Conservation (phyloP, 2,329 filamentous ascomycete genomes). For the Teratosphaeria viscida region DNA sequence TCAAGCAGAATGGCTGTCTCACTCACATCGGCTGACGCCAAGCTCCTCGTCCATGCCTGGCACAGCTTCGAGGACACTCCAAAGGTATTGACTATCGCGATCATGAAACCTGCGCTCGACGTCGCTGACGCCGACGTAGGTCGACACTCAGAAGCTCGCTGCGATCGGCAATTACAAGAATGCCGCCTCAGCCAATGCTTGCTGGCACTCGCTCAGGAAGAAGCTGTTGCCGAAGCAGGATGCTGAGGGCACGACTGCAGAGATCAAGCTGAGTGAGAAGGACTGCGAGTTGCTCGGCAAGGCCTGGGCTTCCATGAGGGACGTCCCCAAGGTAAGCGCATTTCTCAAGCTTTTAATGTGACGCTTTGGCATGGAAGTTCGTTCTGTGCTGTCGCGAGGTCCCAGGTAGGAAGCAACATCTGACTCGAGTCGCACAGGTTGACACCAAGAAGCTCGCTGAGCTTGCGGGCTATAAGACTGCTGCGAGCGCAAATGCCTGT, state of each 20-base stretch:
- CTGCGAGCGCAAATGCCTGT: slow-evolving; percentile 8
- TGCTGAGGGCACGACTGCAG: not conserved
- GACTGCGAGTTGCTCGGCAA: not conserved
- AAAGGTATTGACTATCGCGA: not conserved
- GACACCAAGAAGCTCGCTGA: slow-evolving; percentile 9
- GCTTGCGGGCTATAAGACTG: slow-evolving; percentile 11
- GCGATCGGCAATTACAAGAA: slow-evolving; percentile 12
- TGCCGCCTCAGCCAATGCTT: slow-evolving; percentile 8
- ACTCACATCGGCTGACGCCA: slow-evolving; percentile 4
- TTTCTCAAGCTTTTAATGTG: not conserved
- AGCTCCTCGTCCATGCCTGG: slow-evolving; percentile 19
- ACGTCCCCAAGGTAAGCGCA: not conserved
- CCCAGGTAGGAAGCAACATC: not conserved
- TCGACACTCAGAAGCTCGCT: slow-evolving; percentile 10
- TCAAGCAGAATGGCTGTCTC: not conserved
- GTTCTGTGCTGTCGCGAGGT: not conserved
- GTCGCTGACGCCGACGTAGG: not conserved
- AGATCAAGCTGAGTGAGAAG: not conserved
- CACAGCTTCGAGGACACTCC: slow-evolving; percentile 25
- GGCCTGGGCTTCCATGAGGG: not conserved
- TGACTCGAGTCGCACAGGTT: not conserved
- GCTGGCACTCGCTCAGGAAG: slow-evolving; percentile 7
- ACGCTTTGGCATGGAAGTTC: not conserved
- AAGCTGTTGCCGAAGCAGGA: slow-evolving; percentile 7
- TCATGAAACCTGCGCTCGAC: not conserved